Evolutionary conservation across 352 stramenopile genomes (phyloP), one percentile per base, ranked within the genome.

Genomic region (Phytophthora cactorum): DNA sequence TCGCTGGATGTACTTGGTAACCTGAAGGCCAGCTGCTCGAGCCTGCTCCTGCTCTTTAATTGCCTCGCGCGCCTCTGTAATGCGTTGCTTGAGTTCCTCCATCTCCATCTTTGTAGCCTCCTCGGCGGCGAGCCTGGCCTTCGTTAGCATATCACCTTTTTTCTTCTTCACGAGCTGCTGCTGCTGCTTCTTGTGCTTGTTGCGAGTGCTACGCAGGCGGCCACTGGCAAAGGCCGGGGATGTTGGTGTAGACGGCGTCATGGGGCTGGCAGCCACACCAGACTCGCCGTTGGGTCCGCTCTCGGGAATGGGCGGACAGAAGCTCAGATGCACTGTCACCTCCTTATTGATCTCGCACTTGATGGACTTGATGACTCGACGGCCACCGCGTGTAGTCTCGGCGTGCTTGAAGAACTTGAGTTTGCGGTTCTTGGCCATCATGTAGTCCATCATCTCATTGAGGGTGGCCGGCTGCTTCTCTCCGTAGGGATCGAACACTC

Each of bases 361-460:
- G 52, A 96, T 91, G 31, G 86, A 88, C 58, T 88, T 90, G 73
- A 96, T 96, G 36, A 96, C 88, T 66, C 86, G 86, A n/a, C 88
- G 86, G 11, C 88, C 88, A 22, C 88, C 88, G 27, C 88, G 81
- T 32, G 88, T 96, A 12, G 88, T 96, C 71, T 96, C 88, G 9
- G 83, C 79, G 45, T 94, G 88, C 68, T 96, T 96, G 67, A 91
- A 94, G 56, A 96, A 96, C 73, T 94, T 94, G 73, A 93, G 84
- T 57, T 93, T 93, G 59, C 86, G 85, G 61, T 93, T 96, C 60
- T 92, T 92, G 55, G 81, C 82, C 82, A 93, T 93, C 79, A 96
- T 89, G 62, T 82, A 96, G 66, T 96, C 88, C 88, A 96, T 94
- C 88, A 96, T 96, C 57, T 96, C 86, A 50, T 91, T 92, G 44